phyloP scores from a whole-genome alignment of 768 basidiomycete genomes.

The Hirschioporus abietinus region DNA sequence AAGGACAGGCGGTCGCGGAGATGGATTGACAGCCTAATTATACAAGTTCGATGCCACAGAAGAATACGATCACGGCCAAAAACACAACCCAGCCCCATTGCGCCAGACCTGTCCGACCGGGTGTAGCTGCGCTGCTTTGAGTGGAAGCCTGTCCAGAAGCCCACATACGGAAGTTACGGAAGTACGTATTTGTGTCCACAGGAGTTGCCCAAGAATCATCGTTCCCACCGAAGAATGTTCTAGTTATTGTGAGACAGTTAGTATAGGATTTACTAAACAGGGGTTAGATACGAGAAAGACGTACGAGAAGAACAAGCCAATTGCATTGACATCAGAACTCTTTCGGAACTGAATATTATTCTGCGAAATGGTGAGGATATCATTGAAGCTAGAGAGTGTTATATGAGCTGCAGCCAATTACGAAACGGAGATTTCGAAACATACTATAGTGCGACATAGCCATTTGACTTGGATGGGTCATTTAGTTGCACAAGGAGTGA shows the following conservation, averaged over 20 bases:
- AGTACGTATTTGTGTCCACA: constrained; percentile 64
- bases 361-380: constrained; percentile 55
- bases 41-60: not conserved
- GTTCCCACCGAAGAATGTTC: constrained; percentile 80
- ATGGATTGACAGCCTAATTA: not conserved
- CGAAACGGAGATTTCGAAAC: constrained; percentile 22
- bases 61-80: not conserved
- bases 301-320: constrained; percentile 78
- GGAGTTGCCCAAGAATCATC: constrained; percentile 72
- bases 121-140: not conserved
- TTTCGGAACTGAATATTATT: constrained; percentile 60
- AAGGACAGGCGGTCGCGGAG: not conserved
- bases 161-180: constrained; percentile 67
- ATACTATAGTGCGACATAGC: constrained; percentile 63
- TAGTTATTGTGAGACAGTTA: constrained; percentile 20
- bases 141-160: constrained; percentile 17
- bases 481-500: constrained; percentile 79
- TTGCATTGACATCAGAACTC: constrained; percentile 43
- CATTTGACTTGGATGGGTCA: constrained; percentile 67
- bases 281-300: constrained; percentile 19
- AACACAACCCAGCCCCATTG: not conserved
- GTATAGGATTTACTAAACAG: not conserved
- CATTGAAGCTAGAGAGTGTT: constrained; percentile 51
- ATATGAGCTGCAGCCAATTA: not conserved
- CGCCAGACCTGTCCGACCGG: not conserved